Evolutionary conservation across 768 basidiomycete species (phyloP), one percentile per base, ranked within the genome.

Genomic region (Auricularia sp.): DNA sequence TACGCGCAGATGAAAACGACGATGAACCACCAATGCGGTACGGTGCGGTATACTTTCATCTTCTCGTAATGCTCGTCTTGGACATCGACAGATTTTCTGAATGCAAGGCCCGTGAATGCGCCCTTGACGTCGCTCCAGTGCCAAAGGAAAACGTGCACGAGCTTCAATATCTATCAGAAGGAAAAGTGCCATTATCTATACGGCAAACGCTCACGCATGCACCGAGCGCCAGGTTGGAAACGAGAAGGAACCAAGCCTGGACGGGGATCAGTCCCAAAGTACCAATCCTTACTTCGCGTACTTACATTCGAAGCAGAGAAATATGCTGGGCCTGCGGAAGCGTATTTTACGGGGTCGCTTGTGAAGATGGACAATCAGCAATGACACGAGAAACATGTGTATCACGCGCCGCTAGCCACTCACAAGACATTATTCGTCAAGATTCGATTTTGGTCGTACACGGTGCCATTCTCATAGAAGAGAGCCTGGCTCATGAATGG

Each of bases 191-290:
- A 45, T 0, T 29, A 29, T 29, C 29, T 29, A 29, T 29, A 29
- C 44, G 10, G 44, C 10, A 45, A 45, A 18, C 44, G 44, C 66
- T 54, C 54, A 69, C 68, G n/a, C 70, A 70, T 1, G 75, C 72
- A 14, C 75, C 74, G 39, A 76, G 71, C 33, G 75, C 73, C 33
- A 76, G 65, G 67, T 76, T 76, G 7, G 75, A 76, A 2, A 72
- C 73, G 64, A 76, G 71, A 58, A 74, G 70, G 68, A 71, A 75
- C 64, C 73, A 71, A 3, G 73, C 75, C 66, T 69, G 34, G 21
- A 42, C 39, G 66, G 21, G 18, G 21, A 18, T 69, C 47, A 69
- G 63, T 14, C 69, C 68, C 2, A 71, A 72, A 24, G 67, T 54
- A 42, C 65, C 54, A 58, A 68, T 63, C 64, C 66, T 63, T 65